Conservation (phyloP, 139 green algal genomes). For the Haematococcus lacustris region DNA sequence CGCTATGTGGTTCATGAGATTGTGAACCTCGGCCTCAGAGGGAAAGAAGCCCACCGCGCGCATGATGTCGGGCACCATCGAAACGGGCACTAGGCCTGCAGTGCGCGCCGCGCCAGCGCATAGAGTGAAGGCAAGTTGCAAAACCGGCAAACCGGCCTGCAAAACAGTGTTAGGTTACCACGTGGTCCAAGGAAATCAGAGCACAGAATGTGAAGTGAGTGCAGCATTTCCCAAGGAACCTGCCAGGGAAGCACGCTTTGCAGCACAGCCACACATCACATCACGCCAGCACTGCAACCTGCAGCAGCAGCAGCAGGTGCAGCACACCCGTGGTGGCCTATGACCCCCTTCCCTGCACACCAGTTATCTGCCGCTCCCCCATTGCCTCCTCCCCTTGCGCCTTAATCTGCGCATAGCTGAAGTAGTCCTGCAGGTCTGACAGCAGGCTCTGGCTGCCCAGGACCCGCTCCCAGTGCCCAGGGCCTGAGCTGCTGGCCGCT, state of each 20-base stretch:
- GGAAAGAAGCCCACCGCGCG: constrained; percentile 66
- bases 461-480: constrained; percentile 29
- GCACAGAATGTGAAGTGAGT: too few species aligned
- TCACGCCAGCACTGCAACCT: too few species aligned
- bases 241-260: too few species aligned
- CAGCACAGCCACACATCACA: too few species aligned
- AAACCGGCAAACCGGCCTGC: too few species aligned
- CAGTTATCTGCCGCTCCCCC: constrained; percentile 18
- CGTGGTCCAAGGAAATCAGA: too few species aligned
- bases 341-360: constrained; percentile 11
- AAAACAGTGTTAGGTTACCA: too few species aligned
- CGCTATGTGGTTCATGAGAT: constrained; percentile 31
- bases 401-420: constrained; percentile 41
- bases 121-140: too few species aligned
- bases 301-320: too few species aligned
- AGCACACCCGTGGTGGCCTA: too few species aligned
- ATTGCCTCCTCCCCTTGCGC: constrained; percentile 46
- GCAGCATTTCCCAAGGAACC: too few species aligned
- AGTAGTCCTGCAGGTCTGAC: constrained; percentile 62
- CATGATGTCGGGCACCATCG: constrained; percentile 57
- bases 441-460: constrained; percentile 42
- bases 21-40: constrained; percentile 28
- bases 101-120: too few species aligned
- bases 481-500: constrained; percentile 5
- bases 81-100: constrained; percentile 35